Percentiles rank a stretch among this genome's conserved stretches.
Conservation (phyloP, 139 green algal species). For the Eudorina sp. region DNA sequence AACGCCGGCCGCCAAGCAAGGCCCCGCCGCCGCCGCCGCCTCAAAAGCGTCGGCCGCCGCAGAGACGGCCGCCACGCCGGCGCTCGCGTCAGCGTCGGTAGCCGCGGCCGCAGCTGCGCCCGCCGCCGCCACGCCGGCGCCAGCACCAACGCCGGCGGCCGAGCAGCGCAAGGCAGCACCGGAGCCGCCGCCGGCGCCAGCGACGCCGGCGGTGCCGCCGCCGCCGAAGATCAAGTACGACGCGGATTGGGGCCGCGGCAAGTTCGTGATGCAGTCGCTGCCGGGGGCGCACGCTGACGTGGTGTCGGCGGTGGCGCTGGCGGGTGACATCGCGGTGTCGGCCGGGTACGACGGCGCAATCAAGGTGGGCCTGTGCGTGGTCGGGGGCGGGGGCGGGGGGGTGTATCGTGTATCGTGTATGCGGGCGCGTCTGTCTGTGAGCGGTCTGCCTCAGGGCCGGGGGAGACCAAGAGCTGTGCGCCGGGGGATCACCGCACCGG, state of each 20-base stretch:
- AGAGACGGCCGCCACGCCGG: neutral
- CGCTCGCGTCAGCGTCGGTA: too few relatives aligned
- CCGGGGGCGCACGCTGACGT: slow-evolving; percentile 47
- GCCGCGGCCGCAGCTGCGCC: neutral
- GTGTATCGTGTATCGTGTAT: too few relatives aligned
- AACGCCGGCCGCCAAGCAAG: too few relatives aligned
- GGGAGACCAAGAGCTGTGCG: too few relatives aligned
- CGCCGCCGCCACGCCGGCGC: neutral
- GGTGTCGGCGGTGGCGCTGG: slow-evolving; percentile 53
- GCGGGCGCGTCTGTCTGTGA: too few relatives aligned
- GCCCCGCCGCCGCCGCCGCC: too few relatives aligned
- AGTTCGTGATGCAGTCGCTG: slow-evolving; percentile 21
- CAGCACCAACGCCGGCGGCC: neutral
- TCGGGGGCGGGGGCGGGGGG: too few relatives aligned
- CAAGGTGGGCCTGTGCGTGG: too few relatives aligned
- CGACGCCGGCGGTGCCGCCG: neutral
- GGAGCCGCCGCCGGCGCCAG: neutral
- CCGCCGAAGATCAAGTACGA: slow-evolving; percentile 26
- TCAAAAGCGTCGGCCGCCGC: too few relatives aligned
- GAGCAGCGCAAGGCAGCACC: neutral
- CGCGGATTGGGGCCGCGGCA: slow-evolving; percentile 29
- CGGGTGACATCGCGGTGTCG: slow-evolving; percentile 43
- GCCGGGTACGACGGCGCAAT: slow-evolving; percentile 51
- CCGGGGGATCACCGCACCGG: too few relatives aligned
- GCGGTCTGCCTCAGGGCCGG: too few relatives aligned